These are phyloP conservation scores for Nannochloropsis salina DNA, from an alignment of 108 stramenopile species.

Conservation along the genomic window DNA sequence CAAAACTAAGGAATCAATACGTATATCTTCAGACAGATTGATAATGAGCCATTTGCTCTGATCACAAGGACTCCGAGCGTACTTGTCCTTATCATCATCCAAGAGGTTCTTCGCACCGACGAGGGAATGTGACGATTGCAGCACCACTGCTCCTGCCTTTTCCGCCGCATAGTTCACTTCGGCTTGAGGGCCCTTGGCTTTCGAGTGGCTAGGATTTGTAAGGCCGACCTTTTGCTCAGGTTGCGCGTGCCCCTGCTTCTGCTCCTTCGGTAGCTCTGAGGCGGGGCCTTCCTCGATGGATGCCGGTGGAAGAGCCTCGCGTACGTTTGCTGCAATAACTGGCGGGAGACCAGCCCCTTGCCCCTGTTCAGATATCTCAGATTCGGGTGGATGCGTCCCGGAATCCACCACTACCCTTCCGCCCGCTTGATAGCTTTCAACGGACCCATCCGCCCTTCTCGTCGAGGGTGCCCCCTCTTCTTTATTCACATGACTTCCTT, in stretches of 20 bases:
- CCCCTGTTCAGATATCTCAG: too few species aligned
- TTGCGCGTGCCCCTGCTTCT: background rate
- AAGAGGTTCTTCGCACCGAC: background rate
- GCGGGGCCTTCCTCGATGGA: too few species aligned
- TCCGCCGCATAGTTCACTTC: constrained; percentile 22
- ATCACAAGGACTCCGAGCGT: constrained; percentile 13
- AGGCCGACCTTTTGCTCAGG: background rate
- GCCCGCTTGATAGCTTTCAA: too few species aligned
- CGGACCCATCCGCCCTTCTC: too few species aligned
- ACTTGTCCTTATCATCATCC: constrained; percentile 25
- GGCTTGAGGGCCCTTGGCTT: background rate
- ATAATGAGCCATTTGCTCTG: constrained; percentile 20
- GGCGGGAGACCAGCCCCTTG: too few species aligned
- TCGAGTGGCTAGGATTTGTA: background rate
- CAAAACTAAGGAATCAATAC: background rate
- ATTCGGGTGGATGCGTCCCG: too few species aligned
- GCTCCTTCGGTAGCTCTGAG: background rate
- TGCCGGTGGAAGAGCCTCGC: too few species aligned
- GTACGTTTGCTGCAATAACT: too few species aligned
- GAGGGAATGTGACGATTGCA: background rate
- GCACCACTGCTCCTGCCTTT: constrained; percentile 18
- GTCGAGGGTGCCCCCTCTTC: background rate
- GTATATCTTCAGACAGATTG: constrained; percentile 14
- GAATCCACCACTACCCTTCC: too few species aligned
- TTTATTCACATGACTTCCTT: background rate